Evolutionary conservation across 148 eudicot species (phyloP).

Genomic region (Bassia scoparia): DNA sequence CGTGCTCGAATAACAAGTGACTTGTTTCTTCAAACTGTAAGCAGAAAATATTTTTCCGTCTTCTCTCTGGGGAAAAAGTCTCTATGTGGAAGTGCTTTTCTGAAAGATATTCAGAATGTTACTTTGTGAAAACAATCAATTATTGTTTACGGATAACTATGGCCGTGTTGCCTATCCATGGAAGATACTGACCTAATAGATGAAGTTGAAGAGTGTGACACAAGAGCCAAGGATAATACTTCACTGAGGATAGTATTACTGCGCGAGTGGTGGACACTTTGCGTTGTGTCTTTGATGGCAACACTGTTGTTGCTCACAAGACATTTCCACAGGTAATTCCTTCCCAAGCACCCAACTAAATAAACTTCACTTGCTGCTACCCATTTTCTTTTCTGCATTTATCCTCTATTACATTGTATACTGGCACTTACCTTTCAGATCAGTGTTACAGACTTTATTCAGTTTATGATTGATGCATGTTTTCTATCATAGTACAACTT

Average conservation of each 20-base stretch:
- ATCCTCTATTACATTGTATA: not conserved
- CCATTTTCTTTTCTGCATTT: not conserved
- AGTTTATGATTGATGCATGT: not conserved
- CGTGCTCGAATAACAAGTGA: conserved; percentile 29
- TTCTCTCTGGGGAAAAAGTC: conserved; percentile 61
- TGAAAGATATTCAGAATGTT: conserved; percentile 55
- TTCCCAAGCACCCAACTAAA: not conserved
- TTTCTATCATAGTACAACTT: not conserved
- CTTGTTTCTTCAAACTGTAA: conserved; percentile 33
- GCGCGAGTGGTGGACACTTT: conserved; percentile 89
- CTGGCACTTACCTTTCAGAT: not conserved
- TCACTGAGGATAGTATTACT: conserved; percentile 72
- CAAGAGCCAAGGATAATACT: conserved; percentile 64
- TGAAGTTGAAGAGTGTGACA: conserved; percentile 43
- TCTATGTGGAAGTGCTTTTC: conserved; percentile 74
- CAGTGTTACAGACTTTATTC: not conserved
- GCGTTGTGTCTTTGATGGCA: conserved; percentile 97
- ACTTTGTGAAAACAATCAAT: conserved; percentile 49
- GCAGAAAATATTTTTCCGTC: conserved; percentile 53
- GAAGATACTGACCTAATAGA: conserved; percentile 55
- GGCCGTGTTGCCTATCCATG: conserved; percentile 24
- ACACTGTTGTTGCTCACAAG: conserved; percentile 70
- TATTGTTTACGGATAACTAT: conserved; percentile 29
- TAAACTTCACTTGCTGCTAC: not conserved
- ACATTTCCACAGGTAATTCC: conserved; percentile 79